Evolutionary conservation across 192 early-diverging fungal species (phyloP).

Genomic region (Phlyctochytrium arcticum): DNA sequence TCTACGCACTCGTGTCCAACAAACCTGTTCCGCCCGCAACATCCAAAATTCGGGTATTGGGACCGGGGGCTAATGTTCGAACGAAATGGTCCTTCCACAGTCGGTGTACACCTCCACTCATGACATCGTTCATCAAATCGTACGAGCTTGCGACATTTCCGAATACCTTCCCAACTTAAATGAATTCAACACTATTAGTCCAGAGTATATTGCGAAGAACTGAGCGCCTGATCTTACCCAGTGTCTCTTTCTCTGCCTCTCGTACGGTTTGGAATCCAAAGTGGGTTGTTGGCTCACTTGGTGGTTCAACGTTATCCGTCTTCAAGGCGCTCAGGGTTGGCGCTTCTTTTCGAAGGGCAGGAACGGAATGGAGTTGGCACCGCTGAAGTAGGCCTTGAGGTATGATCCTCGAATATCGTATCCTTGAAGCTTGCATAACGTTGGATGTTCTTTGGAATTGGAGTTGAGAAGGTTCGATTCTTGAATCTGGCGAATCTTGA

Average conservation of each 20-base stretch:
- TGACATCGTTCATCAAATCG: constrained; percentile 97
- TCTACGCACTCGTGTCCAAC: no score
- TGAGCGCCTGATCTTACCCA: constrained; percentile 50
- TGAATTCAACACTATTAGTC: not conserved
- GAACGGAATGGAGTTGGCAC: no score
- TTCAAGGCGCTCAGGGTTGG: no score
- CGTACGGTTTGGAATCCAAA: constrained; percentile 93
- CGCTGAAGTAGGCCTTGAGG: no score
- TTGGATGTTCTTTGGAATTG: no score
- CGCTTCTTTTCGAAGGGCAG: no score
- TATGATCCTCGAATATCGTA: no score
- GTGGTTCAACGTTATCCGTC: no score
- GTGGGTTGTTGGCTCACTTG: no score
- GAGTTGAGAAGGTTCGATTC: no score
- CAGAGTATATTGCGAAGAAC: not conserved
- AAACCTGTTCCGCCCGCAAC: constrained; percentile 96
- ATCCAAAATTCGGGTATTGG: constrained; percentile 82
- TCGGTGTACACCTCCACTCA: constrained; percentile 90
- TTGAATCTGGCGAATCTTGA: no score
- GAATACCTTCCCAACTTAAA: constrained; percentile 81
- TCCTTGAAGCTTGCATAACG: no score
- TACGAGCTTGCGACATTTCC: constrained; percentile 93
- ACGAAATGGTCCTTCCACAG: constrained; percentile 97
- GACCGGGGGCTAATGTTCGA: constrained; percentile 71
- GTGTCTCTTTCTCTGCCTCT: constrained; percentile 77